Conservation (phyloP, 768 basidiomycete species). For the Podaxis mareebaensis region DNA sequence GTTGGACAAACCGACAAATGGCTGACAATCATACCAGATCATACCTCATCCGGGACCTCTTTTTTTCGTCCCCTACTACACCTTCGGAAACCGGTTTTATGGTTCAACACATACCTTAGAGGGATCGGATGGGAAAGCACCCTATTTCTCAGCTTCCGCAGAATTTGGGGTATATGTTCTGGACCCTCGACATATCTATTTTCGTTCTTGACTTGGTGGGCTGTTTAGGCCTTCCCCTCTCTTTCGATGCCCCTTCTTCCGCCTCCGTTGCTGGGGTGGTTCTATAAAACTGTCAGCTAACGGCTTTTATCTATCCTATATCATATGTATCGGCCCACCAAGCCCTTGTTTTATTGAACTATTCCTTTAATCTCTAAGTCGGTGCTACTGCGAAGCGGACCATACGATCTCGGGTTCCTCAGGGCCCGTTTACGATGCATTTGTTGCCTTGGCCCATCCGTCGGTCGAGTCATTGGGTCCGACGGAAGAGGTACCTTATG, state of each 20-base stretch:
- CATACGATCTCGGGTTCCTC: not conserved
- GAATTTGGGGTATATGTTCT: constrained; percentile 5
- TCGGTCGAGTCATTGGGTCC: not conserved
- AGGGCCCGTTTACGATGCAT: not conserved
- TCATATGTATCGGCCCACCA: constrained; percentile 3
- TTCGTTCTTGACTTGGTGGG: not conserved
- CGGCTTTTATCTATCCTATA: constrained; percentile 1
- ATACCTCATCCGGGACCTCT: not conserved
- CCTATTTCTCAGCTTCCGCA: not conserved
- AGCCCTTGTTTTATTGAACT: constrained; percentile 5
- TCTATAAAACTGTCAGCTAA: not conserved
- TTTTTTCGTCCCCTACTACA: not conserved
- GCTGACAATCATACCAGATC: not conserved
- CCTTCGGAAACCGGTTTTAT: not conserved
- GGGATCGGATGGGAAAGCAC: not conserved
- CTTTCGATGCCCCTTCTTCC: not conserved
- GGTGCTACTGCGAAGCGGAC: not conserved
- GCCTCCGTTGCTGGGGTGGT: not conserved
- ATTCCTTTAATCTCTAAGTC: not conserved
- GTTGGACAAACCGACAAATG: not conserved
- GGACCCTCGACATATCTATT: not conserved
- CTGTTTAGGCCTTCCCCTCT: not conserved
- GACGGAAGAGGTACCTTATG: not conserved
- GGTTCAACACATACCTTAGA: not conserved
- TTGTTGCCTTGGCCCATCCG: not conserved